Evolutionary conservation across 441 rosid genomes (phyloP), one percentile per base, ranked within the genome.

Genomic region (Pelargonium citronellum): DNA sequence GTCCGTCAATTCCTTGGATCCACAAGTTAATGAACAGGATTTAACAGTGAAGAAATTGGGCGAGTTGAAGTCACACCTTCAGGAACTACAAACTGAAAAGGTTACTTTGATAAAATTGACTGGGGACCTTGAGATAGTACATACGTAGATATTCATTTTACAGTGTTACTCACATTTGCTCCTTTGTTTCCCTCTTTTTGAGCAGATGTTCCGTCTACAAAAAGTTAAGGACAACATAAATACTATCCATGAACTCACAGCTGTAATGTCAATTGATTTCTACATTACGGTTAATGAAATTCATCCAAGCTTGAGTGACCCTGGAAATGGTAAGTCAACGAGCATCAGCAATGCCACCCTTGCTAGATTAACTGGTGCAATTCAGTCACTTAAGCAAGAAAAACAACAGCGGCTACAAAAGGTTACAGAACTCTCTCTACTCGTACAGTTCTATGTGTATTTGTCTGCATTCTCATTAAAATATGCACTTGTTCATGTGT

Each of bases 311-410:
- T 73, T 91, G 77, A 69, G 73, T n/a, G 85, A 79, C 72, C 62
- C 71, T 27, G 30, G 30, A 27, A 27, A 27, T 69, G 64, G 75
- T 75, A 87, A 87, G 67, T 79, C 83, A 55, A 89, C 79, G 78
- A 87, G 95, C 80, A 89, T 93, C 75, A 91, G 91, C 83, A 91
- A 88, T 80, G 91, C 84, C 71, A 87, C 91, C 44, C 83, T 93
- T 73, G 92, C 92, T 73, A 82, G 86, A 70, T 79, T 93, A 73
- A 82, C 82, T 12, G 72, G 82, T 15, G 79, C 67, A 24, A 82
- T 87, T 46, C 71, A 79, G 74, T 85, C 89, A 44, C 77, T 91
- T 64, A 80, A 79, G 71, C 83, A 85, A 68, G 95, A 93, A 80
- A 88, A 91, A 73, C 81, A 80, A 37, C 80, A 79, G 72, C 87